phyloP scores from a whole-genome alignment of 2,329 filamentous ascomycete species.

The Scorias spongiosa region DNA sequence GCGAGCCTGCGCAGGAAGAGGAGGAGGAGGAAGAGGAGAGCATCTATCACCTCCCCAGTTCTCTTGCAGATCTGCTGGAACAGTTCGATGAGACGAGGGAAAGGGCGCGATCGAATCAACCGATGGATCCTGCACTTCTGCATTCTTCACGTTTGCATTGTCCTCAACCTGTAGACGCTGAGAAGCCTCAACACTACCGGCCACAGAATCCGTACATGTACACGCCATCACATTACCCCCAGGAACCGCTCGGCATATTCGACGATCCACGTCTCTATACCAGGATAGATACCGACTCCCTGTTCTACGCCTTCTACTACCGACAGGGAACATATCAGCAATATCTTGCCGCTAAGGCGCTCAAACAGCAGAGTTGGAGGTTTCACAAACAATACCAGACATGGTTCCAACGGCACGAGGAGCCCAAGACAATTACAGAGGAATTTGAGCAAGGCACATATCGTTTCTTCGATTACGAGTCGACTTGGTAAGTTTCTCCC shows the following conservation, averaged over 20 bases:
- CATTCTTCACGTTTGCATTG: conserved; percentile 56
- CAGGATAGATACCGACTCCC: conserved; percentile 82
- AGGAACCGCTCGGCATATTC: conserved; percentile 81
- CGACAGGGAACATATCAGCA: conserved; percentile 93
- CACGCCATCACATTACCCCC: conserved; percentile 72
- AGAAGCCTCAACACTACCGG: conserved; percentile 69
- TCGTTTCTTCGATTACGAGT: conserved; percentile 98
- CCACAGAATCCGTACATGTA: conserved; percentile 63
- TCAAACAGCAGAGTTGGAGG: conserved; percentile 96
- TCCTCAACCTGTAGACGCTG: conserved; percentile 63
- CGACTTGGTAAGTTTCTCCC: conserved; percentile 63
- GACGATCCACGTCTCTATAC: conserved; percentile 80
- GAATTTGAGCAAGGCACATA: conserved; percentile 98
- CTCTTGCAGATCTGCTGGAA: conserved; percentile 76
- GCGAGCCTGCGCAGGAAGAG: conserved; percentile 34
- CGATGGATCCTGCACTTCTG: conserved; percentile 56
- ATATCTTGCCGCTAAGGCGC: conserved; percentile 84
- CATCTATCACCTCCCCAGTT: conserved; percentile 81
- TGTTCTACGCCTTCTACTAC: conserved; percentile 99
- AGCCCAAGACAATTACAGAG: conserved; percentile 96
- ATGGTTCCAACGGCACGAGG: conserved; percentile 97
- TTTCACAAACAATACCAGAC: conserved; percentile 99
- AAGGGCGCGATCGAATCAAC: conserved; percentile 44
- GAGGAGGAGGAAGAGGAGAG: conserved; percentile 52
- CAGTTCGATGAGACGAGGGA: conserved; percentile 76